Percentiles rank a stretch among this genome's conserved stretches.
These are phyloP conservation scores for Drechslerella coelobrocha DNA, from an alignment of 2,329 filamentous ascomycete species.

Conservation along the genomic window DNA sequence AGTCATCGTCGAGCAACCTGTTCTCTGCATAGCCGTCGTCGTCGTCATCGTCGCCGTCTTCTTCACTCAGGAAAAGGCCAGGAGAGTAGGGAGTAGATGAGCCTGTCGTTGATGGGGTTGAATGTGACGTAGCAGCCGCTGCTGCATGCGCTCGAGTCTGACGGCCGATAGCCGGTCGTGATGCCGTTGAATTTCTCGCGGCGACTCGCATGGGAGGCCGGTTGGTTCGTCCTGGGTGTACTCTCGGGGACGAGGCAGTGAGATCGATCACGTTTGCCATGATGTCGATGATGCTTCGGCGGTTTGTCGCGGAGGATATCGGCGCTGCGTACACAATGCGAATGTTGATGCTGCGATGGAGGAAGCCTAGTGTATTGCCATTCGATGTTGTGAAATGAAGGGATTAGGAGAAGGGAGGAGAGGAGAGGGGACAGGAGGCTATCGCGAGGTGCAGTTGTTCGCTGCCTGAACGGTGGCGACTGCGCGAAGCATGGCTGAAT, in stretches of 20 bases:
- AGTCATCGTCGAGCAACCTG: background rate
- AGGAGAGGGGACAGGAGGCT: too few species aligned
- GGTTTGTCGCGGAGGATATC: background rate
- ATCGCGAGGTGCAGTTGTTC: too few species aligned
- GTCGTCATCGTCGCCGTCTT: constrained; percentile 1
- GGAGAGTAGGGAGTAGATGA: background rate
- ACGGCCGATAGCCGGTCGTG: background rate
- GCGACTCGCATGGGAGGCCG: background rate
- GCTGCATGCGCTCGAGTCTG: background rate
- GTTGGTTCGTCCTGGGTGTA: constrained; percentile 6
- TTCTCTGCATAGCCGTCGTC: background rate
- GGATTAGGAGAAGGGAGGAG: too few species aligned
- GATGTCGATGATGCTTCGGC: background rate
- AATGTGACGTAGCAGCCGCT: background rate
- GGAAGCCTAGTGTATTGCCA: too few species aligned
- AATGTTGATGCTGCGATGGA: background rate
- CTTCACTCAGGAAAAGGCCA: constrained; percentile 22
- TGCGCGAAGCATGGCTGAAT: background rate
- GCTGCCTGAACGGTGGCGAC: too few species aligned
- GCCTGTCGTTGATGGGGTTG: background rate
- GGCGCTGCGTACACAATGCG: too few species aligned
- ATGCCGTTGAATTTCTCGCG: background rate
- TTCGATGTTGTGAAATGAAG: too few species aligned
- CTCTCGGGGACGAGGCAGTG: constrained; percentile 23
- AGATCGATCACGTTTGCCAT: constrained; percentile 37